phyloP scores from a whole-genome alignment of 306 rosid genomes.

The Glycine latifolia region DNA sequence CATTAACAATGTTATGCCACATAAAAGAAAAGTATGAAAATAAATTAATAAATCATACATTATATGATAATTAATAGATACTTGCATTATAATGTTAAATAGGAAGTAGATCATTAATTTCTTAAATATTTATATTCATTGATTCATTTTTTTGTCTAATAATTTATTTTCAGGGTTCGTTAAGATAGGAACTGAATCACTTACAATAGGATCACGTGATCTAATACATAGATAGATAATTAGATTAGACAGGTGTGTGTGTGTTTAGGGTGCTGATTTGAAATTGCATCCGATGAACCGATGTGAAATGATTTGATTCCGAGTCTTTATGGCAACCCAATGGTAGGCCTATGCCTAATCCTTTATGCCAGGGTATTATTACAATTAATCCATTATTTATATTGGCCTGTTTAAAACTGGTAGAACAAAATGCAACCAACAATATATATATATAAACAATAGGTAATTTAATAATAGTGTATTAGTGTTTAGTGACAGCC shows the following conservation, averaged over 20 bases:
- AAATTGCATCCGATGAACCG: not conserved
- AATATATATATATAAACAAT: not conserved
- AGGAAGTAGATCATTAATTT: not conserved
- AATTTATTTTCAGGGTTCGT: not conserved
- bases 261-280: not conserved
- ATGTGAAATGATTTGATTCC: not conserved
- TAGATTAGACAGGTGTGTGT: slow-evolving; percentile 10
- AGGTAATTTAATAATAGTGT: not conserved
- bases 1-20: not conserved
- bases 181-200: not conserved
- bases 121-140: not conserved
- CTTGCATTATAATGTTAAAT: not conserved
- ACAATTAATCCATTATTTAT: not conserved
- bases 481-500: not conserved
- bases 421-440: not conserved
- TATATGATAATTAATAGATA: too few relatives aligned
- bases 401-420: not conserved
- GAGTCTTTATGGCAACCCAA: not conserved
- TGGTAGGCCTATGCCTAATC: not conserved
- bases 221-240: not conserved
- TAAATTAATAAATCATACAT: not conserved
- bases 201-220: not conserved
- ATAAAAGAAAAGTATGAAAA: not conserved
- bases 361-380: not conserved
- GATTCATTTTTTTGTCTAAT: not conserved